Conservation (phyloP, 805 yeast species). For the Debaryomyces castellii region DNA sequence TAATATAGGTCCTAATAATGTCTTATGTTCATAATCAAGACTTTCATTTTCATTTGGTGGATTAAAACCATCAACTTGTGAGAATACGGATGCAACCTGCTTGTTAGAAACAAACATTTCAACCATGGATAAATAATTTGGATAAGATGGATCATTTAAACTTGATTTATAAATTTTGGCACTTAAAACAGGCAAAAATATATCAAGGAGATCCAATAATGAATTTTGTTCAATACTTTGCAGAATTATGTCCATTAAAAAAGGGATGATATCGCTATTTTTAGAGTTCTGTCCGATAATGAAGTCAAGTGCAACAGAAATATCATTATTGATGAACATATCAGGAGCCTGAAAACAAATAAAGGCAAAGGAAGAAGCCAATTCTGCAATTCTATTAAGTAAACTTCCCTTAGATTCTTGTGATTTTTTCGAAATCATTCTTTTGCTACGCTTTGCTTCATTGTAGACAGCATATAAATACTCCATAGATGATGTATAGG, state of each 20-base stretch:
- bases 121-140: slow-evolving; percentile 52
- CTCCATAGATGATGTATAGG: slow-evolving; percentile 37
- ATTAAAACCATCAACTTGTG: slow-evolving; percentile 57
- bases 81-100: slow-evolving; percentile 57
- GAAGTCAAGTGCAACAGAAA: slow-evolving; percentile 24
- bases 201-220: slow-evolving; percentile 56
- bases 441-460: slow-evolving; percentile 38
- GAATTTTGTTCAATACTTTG: slow-evolving; percentile 68
- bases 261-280: slow-evolving; percentile 23
- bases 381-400: slow-evolving; percentile 48
- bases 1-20: slow-evolving; percentile 77
- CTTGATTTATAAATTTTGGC: slow-evolving; percentile 36
- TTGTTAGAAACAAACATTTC: slow-evolving; percentile 61
- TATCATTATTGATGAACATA: slow-evolving; percentile 46
- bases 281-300: slow-evolving; percentile 19
- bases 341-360: slow-evolving; percentile 71
- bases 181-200: slow-evolving; percentile 48
- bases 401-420: slow-evolving; percentile 36
- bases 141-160: slow-evolving; percentile 51
- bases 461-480: slow-evolving; percentile 50
- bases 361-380: slow-evolving; percentile 61
- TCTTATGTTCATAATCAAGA: slow-evolving; percentile 53
- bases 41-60: slow-evolving; percentile 43
- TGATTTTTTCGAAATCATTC: slow-evolving; percentile 44
- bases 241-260: slow-evolving; percentile 54